Base-by-base conservation (phyloP, 805 yeast genomes). In the Nakazawaea ambrosiae region DNA sequence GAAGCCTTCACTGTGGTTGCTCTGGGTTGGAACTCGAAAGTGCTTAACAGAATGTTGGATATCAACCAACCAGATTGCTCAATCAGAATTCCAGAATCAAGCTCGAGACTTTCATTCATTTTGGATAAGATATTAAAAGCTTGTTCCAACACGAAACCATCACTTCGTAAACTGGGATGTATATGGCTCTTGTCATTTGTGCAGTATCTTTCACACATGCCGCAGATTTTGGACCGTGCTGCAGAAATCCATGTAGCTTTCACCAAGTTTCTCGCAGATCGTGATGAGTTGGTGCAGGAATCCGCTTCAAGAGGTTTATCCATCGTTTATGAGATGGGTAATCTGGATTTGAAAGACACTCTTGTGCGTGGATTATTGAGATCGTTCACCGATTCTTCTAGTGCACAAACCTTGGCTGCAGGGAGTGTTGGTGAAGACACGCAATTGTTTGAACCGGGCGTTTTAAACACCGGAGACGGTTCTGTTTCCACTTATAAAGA, bases 401-500 rank as follows among this genome's bases (percentile, higher is more conserved):
- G 78, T 23, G 48, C 66, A 0, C 48, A 64, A 4, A 61, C 60
- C 20, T 50, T 75, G 12, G 54, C 71, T 2, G 65, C 88, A 4
- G 95, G 95, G 1, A 64, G 81, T 1, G 73, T 89, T 14, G 78
- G 80, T 10, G 75, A 67, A 12, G 96, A 87, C 1, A 88, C 97
- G 0, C 75, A 87, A 52, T 61, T 90, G 10, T 90, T 90, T 54
- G 95, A 86, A 31, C 80, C 84, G 1, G 96, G 95, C 27, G 68
- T 75, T 4, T 59, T 90, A 48, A 81, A 73, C 34, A 85, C 96
- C 0, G 81, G 80, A 33, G 92, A 84, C 44, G 88, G 90, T 1
- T 83, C 95, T 0, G 78, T 90, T 3, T 83, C 95, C 0, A 89
- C 97, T 0, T 90, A 90, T 55, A 85, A 82, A 49, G 98, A 90